Evolutionary conservation across 345 rosid genomes (phyloP), one percentile per base, ranked within the genome.

Genomic region (Aquilaria sinensis): DNA sequence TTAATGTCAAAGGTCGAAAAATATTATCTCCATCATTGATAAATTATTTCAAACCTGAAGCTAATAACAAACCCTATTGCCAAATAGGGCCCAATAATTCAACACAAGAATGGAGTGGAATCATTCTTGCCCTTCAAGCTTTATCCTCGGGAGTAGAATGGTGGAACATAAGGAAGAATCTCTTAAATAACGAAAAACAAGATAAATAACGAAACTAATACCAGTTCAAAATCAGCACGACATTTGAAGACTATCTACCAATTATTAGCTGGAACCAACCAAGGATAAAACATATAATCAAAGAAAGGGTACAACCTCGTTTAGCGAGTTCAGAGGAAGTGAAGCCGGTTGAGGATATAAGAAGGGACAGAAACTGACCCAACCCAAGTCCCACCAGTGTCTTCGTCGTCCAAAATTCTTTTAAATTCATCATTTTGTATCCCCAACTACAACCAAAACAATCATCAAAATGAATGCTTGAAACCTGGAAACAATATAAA

Each of bases 361-460:
- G 75, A 69, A 89, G 81, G 0, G 96, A 89, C 49, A 89, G 75
- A 72, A 83, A 81, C 66, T 89, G 96, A 12, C 96, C 96, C 66
- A 89, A 66, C 12, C 76, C 93, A 77, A 86, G 96, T 63, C 81
- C 96, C 54, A 78, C 51, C 65, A 84, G 63, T 41, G 80, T 89
- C 71, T 80, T 86, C 75, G 75, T 81, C 0, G 75, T 78, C 66
- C 76, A 77, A 47, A 80, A 76, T 57, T 82, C 74, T 29, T 70
- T 75, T n/a, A 70, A 81, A 58, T 2, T 72, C 70, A 62, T 3
- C 78, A 67, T 86, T 65, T 51, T 63, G 10, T 7, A 13, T 54
- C 9, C 23, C 29, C 33, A 58, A 66, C 60, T 9, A 52, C n/a
- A 58, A 32, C n/a, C 2, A 31, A 3, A 6, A 23, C 9, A 41